Conservation (phyloP, 148 eudicot genomes). For the Silene uniflora region DNA sequence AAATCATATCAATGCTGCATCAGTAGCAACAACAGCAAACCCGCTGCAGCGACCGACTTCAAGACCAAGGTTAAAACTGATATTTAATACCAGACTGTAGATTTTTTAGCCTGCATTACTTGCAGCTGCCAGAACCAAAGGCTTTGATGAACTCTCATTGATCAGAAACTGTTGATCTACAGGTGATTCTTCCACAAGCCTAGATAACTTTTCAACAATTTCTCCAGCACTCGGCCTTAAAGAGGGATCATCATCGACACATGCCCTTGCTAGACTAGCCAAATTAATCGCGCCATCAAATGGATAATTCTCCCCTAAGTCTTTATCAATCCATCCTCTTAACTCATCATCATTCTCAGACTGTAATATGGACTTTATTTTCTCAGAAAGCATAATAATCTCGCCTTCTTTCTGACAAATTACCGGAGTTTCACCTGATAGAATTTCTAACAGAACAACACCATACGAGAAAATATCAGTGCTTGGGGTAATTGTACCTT, state of each 20-base stretch:
- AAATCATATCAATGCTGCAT: too few species aligned
- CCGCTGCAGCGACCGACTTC: too few species aligned
- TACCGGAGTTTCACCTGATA: constrained; percentile 63
- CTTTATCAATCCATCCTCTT: constrained; percentile 67
- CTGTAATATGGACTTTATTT: constrained; percentile 41
- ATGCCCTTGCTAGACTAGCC: constrained; percentile 65
- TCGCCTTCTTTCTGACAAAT: constrained; percentile 28
- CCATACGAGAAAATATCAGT: constrained; percentile 69
- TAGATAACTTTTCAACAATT: constrained; percentile 65
- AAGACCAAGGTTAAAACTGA: too few species aligned
- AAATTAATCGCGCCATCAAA: constrained; percentile 55
- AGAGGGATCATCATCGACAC: constrained; percentile 58
- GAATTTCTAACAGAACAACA: constrained; percentile 64
- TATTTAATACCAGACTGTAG: too few species aligned
- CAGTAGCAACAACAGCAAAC: too few species aligned
- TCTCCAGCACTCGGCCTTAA: constrained; percentile 71
- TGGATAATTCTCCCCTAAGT: constrained; percentile 64
- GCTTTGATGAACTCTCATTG: constrained; percentile 38
- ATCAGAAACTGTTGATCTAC: constrained; percentile 30
- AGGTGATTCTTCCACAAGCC: constrained; percentile 52
- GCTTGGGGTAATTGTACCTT: constrained; percentile 35
- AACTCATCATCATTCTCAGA: constrained; percentile 51
- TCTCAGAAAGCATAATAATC: constrained; percentile 28
- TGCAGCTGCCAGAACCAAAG: constrained; percentile 30
- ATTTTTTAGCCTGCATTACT: not conserved